phyloP scores from a whole-genome alignment of 768 basidiomycete species.

The Amanita polypyramis region DNA sequence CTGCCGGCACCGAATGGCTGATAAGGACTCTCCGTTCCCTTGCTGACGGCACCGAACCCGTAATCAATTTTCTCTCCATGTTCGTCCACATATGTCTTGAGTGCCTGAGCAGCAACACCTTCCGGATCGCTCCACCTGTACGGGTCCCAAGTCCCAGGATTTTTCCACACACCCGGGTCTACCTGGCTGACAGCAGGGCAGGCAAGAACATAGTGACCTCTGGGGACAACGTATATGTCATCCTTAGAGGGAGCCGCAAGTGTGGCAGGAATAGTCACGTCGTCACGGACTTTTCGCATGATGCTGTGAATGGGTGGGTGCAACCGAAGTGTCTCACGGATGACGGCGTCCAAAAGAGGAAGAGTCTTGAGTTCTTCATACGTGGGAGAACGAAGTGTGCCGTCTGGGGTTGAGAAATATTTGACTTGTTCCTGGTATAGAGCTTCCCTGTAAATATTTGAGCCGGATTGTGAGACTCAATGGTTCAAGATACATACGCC shows the following conservation, averaged over 20 bases:
- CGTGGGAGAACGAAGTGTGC: slow-evolving; percentile 66
- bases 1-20: slow-evolving; percentile 97
- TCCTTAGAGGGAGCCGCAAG: slow-evolving; percentile 73
- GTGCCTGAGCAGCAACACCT: slow-evolving; percentile 73
- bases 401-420: slow-evolving; percentile 69
- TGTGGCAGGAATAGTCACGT: slow-evolving; percentile 72
- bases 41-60: slow-evolving; percentile 91
- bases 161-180: slow-evolving; percentile 77
- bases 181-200: slow-evolving; percentile 82
- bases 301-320: slow-evolving; percentile 96
- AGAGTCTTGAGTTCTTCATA: slow-evolving; percentile 81
- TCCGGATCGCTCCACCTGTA: slow-evolving; percentile 78
- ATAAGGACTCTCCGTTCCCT: slow-evolving; percentile 93
- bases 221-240: slow-evolving; percentile 73
- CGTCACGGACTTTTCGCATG: slow-evolving; percentile 84
- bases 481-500: slow-evolving; percentile 39
- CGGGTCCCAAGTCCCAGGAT: slow-evolving; percentile 67
- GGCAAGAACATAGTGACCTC: slow-evolving; percentile 83
- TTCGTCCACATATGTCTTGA: slow-evolving; percentile 64
- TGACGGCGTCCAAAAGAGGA: slow-evolving; percentile 77
- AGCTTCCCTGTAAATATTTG: slow-evolving; percentile 41
- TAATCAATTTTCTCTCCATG: slow-evolving; percentile 88
- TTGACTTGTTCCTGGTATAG: slow-evolving; percentile 87
- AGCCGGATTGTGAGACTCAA: not conserved
- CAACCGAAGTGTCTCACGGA: slow-evolving; percentile 87